Percentiles rank a stretch among this genome's conserved stretches.
Conservation (phyloP, 2,329 filamentous ascomycete species). For the Exophiala dermatitidis region DNA sequence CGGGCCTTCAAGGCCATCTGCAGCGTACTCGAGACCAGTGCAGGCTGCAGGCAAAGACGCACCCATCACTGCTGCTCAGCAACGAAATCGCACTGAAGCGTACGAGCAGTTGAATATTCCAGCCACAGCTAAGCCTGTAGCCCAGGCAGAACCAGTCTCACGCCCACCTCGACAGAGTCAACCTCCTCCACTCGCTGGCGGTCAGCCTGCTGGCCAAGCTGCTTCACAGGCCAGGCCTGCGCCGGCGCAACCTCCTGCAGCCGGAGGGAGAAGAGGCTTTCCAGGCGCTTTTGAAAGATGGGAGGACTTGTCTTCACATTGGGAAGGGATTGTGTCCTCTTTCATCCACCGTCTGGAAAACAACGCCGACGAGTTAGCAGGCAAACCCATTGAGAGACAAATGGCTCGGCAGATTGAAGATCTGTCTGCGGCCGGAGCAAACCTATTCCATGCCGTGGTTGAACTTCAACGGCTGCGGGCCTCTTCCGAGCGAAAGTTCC, state of each 20-base stretch:
- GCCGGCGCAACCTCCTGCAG: constrained; percentile 25
- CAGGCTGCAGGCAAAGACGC: constrained; percentile 19
- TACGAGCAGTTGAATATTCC: constrained; percentile 25
- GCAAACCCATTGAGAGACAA: constrained; percentile 77
- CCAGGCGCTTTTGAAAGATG: constrained; percentile 96
- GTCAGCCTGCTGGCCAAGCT: constrained; percentile 9
- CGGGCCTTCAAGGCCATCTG: constrained; percentile 10
- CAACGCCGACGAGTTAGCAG: constrained; percentile 76
- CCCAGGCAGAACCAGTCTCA: constrained; percentile 4
- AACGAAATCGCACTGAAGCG: constrained; percentile 26
- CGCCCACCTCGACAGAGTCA: constrained; percentile 20
- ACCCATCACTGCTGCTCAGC: constrained; percentile 17
- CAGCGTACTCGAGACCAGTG: constrained; percentile 13
- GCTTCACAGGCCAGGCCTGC: constrained; percentile 28
- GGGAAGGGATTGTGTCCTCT: constrained; percentile 94
- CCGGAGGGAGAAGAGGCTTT: constrained; percentile 35
- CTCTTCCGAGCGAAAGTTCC: constrained; percentile 94
- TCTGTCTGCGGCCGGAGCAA: constrained; percentile 91
- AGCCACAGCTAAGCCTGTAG: constrained; percentile 14
- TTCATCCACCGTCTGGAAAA: constrained; percentile 92
- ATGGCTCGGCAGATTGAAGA: constrained; percentile 92
- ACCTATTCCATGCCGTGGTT: constrained; percentile 94
- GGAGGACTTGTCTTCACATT: constrained; percentile 94
- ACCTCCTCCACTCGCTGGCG: constrained; percentile 29
- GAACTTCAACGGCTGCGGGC: constrained; percentile 89